Conservation (phyloP, 208 protist genomes). For the Acanthamoeba sp. region DNA sequence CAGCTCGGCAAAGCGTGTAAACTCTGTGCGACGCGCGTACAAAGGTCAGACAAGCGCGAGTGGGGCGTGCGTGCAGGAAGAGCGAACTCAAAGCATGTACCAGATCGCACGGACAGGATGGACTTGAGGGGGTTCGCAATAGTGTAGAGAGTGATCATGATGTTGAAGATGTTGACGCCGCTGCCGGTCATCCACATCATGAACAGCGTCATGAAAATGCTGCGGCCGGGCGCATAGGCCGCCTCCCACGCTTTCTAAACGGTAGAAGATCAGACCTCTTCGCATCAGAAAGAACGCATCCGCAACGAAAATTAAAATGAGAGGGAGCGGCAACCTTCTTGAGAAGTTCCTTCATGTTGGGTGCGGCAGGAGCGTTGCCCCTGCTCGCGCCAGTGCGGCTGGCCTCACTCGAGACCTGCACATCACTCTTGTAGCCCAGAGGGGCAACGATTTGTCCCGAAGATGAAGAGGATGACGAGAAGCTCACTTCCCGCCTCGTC, state of each 20-base stretch:
- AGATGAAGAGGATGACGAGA: background rate
- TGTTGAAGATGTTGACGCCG: constrained; percentile 75
- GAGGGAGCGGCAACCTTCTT: background rate
- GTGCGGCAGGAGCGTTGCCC: background rate
- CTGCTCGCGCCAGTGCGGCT: background rate
- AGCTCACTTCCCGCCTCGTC: background rate
- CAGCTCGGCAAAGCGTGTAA: constrained; percentile 15
- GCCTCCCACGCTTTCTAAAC: constrained; percentile 70
- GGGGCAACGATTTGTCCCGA: background rate
- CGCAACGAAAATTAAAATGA: background rate
- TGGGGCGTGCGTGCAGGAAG: background rate
- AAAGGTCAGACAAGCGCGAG: background rate
- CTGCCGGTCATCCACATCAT: constrained; percentile 79
- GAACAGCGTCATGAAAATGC: constrained; percentile 77
- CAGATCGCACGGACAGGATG: background rate
- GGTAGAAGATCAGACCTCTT: background rate
- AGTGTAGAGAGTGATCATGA: constrained; percentile 76
- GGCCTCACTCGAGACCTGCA: background rate
- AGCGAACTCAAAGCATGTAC: background rate
- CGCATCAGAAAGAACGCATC: background rate
- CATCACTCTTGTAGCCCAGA: background rate
- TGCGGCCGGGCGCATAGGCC: background rate
- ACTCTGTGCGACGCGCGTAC: background rate
- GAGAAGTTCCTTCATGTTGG: constrained; percentile 32
- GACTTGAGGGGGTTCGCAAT: constrained; percentile 50